phyloP scores from a whole-genome alignment of 192 early-diverging fungal genomes.

The Thoreauomyces humboldtii region DNA sequence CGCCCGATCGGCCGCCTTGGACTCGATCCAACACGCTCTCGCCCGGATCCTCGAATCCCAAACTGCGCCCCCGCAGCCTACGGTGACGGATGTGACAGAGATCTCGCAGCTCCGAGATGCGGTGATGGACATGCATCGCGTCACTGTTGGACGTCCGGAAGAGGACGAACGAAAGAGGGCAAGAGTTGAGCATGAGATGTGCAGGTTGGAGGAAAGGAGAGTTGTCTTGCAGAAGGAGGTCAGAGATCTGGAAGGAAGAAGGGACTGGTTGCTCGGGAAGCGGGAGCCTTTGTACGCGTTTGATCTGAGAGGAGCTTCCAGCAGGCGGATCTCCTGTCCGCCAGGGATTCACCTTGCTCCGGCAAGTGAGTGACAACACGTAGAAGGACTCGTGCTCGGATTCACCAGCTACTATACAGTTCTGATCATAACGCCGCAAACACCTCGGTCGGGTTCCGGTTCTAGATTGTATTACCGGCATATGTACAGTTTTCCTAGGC shows the following conservation, averaged over 20 bases:
- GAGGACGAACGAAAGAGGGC: background rate
- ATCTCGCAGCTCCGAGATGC: slow-evolving; percentile 7
- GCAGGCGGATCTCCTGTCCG: background rate
- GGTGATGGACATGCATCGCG: background rate
- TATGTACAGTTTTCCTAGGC: no score
- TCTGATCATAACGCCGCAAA: no score
- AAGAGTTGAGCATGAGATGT: slow-evolving; percentile 7
- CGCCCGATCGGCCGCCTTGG: slow-evolving; percentile 8
- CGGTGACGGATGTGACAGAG: slow-evolving; percentile 18
- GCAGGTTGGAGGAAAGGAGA: background rate
- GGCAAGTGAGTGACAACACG: background rate
- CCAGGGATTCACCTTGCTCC: slow-evolving; percentile 5
- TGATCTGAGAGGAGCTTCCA: background rate
- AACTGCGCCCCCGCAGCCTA: background rate
- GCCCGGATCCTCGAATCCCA: slow-evolving; percentile 13
- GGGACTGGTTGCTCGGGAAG: background rate
- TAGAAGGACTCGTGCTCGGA: background rate
- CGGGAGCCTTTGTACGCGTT: background rate
- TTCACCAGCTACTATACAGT: background rate
- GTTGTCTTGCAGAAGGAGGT: background rate
- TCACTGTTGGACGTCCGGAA: background rate
- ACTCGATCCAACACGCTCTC: slow-evolving; percentile 20
- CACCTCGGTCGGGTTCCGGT: no score
- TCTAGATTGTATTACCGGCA: no score
- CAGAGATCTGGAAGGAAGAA: background rate